Base-by-base conservation (phyloP, 1,284 basidiomycete species). In the Pulveroboletus ridleyi region DNA sequence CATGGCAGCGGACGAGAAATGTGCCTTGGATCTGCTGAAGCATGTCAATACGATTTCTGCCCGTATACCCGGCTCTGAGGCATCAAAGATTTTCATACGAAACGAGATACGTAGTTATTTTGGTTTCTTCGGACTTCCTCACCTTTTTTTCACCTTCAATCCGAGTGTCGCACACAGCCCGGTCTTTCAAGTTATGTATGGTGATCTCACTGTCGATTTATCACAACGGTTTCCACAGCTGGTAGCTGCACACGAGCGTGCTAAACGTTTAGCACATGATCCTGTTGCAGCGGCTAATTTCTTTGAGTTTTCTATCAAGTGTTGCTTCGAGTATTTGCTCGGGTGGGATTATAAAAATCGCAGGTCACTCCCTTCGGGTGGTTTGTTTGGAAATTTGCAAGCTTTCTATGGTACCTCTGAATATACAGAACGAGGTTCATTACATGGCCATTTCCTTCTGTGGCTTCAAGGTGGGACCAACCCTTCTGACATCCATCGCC, bases 91-190 rank as follows among this genome's bases (percentile, higher is more conserved):
- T 2, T 68, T n/a, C 39, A 56, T 61, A 5, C 25, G 44, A 0
- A 69, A 68, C 15, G 61, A 69, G 39, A 69, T 69, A 7, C 29
- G 52, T 1, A 69, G 61, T 25, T 69, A 66, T 25, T 69, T 52
- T 33, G 58, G 49, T 1, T 64, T 53, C n/a, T 69, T 69, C 57
- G 62, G 61, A 3, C 7, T 68, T 0, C 67, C 64, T 2, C 62
- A 69, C 6, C 9, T 69, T 2, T 69, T 66, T 17, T 68, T 69
- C 11, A 69, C 58, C 1, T 69, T 69, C n/a, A 69, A 68, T n/a
- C 67, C 62, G 0, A 58, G 46, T 33, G 49, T 54, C 6, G 67
- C 58, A 0, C 68, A 69, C 18, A 69, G 67, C 13, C 68, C 67
- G 0, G 56, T 69, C 6, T 69, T 69, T 14, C 68, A 69, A 15